Base-by-base conservation (phyloP, 768 basidiomycete genomes). In the Tricholoma terreum region DNA sequence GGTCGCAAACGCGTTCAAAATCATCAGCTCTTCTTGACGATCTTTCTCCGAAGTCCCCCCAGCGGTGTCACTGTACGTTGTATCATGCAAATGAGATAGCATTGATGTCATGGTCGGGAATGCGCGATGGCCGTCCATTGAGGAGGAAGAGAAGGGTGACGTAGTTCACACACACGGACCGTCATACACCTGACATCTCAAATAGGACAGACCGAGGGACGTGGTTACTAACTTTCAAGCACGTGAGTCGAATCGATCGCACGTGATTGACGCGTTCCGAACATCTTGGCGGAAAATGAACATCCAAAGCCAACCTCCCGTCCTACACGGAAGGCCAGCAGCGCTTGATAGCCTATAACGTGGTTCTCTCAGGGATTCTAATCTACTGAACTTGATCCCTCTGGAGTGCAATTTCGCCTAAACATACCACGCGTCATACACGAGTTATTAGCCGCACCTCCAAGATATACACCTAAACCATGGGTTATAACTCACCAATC, bases 251-350 rank as follows among this genome's bases (percentile, higher is more conserved):
- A 52, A 58, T 57, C 35, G 45, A 27, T 3, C 4, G 11, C 71
- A 70, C 71, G 71, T 71, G 71, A 59, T 56, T 42, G 67, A 72
- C 71, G 71, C 71, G 71, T 67, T 70, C 63, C 54, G 62, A 64
- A 63, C 67, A 62, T 51, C 42, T 46, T n/a, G 14, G 40, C 40
- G 38, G 24, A 54, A 53, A 53, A 38, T 35, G 35, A 40, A 53
- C 45, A 46, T 10, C 40, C 15, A 17, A 8, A 40, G 43, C 43
- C 22, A 46, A 3, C 24, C 15, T 27, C 24, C 10, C 40, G 17
- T 2, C n/a, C 24, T 11, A n/a, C 48, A 22, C 27, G 19, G 51
- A n/a, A 40, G 10, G 14, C 21, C n/a, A 22, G 31, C 31, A 4
- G 52, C n/a, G 27, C 11, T 17, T 30, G 36, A 15, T 17, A 14